Percentiles rank a stretch among this genome's conserved stretches.
These are phyloP conservation scores for Lenwebbia sp. DNA, from an alignment of 345 rosid genomes.

Conservation along the genomic window DNA sequence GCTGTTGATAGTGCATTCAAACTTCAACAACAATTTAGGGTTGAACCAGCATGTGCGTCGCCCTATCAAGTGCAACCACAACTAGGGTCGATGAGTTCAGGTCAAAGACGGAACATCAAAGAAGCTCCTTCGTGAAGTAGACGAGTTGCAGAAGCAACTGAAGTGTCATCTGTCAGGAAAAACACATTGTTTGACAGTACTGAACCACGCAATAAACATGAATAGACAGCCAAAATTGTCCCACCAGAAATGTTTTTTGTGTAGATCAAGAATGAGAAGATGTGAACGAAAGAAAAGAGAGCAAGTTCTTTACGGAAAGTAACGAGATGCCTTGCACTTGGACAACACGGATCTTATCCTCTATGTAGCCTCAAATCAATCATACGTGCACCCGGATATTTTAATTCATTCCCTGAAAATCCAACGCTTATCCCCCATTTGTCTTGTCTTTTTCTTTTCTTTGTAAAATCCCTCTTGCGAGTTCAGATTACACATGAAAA, in stretches of 20 bases:
- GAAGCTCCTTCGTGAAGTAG: background rate
- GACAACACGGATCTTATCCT: background rate
- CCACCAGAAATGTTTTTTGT: background rate
- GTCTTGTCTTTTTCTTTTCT: background rate
- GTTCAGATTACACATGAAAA: background rate
- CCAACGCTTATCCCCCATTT: background rate
- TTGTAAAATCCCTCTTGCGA: background rate
- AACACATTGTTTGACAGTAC: background rate
- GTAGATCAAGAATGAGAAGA: slow-evolving; percentile 13
- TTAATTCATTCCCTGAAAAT: background rate
- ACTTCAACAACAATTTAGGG: background rate
- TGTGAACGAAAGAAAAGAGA: slow-evolving; percentile 4
- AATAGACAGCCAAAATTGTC: background rate
- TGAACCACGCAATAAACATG: background rate
- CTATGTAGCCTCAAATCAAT: background rate
- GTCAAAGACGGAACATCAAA: background rate
- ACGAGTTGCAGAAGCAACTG: background rate
- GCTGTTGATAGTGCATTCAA: background rate
- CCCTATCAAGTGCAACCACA: background rate
- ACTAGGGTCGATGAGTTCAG: background rate
- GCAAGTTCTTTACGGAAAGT: slow-evolving; percentile 54
- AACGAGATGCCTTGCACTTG: slow-evolving; percentile 19
- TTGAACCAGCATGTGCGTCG: background rate
- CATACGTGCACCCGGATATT: background rate
- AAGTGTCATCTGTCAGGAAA: background rate